Percentiles rank a stretch among this genome's conserved stretches.
Conservation (phyloP, 306 rosid species). For the Malus sieversii region DNA sequence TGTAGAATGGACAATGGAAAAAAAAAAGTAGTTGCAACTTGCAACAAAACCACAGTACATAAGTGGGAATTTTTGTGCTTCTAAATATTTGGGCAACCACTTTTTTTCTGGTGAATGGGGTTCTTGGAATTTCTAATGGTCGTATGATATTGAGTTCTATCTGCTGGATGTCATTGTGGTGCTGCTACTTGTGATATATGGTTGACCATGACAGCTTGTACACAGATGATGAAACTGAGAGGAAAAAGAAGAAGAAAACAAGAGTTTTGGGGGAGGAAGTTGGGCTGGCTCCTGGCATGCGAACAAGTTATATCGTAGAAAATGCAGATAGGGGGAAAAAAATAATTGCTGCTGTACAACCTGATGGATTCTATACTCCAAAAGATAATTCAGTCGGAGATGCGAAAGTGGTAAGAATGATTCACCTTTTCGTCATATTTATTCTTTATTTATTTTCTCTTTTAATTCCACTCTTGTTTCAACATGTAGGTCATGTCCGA, state of each 20-base stretch:
- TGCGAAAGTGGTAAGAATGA: conserved; percentile 47
- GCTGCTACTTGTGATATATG: conserved; percentile 16
- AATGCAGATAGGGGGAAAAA: conserved; percentile 51
- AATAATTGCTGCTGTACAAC: conserved; percentile 32
- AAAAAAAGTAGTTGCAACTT: neutral
- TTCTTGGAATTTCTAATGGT: neutral
- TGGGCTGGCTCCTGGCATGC: conserved; percentile 34
- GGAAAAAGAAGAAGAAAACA: conserved; percentile 76
- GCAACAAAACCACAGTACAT: neutral
- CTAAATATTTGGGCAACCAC: neutral
- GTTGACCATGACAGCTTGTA: conserved; percentile 18
- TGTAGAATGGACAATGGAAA: neutral
- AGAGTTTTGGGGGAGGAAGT: conserved; percentile 36
- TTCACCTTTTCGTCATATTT: neutral
- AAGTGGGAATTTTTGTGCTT: neutral
- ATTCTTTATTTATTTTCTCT: conserved; percentile 7
- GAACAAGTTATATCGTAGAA: conserved; percentile 39
- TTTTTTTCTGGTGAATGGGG: neutral
- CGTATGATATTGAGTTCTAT: neutral
- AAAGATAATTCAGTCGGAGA: conserved; percentile 47
- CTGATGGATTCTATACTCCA: conserved; percentile 47
- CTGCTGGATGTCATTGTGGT: neutral
- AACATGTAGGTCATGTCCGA: neutral
- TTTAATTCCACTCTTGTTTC: conserved; percentile 14
- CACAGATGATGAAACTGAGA: conserved; percentile 62